phyloP scores from a whole-genome alignment of 2,329 filamentous ascomycete species.

The Hypomyces perniciosus region DNA sequence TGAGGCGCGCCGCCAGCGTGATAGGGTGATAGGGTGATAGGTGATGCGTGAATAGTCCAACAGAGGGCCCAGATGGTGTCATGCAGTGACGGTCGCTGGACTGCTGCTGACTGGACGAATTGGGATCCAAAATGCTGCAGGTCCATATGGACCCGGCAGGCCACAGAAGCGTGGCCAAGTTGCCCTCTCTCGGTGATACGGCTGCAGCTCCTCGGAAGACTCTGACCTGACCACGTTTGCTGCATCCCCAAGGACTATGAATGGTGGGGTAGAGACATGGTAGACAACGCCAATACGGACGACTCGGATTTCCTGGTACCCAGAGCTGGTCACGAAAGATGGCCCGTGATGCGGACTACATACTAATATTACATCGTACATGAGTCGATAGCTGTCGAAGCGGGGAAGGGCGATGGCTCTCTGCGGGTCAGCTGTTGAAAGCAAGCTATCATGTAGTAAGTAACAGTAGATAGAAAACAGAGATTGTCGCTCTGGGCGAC shows the following conservation, averaged over 20 bases:
- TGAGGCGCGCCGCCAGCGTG: conserved; percentile 9
- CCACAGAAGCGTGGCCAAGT: conserved; percentile 12
- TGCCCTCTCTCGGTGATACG: conserved; percentile 7
- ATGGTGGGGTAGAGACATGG: neutral
- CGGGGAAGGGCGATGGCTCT: neutral
- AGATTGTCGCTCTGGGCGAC: conserved; percentile 7
- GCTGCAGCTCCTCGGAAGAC: neutral
- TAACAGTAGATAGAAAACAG: neutral
- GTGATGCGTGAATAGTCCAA: conserved; percentile 8
- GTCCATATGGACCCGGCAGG: conserved; percentile 10
- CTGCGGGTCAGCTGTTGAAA: conserved; percentile 6
- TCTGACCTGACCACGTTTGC: neutral
- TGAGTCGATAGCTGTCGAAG: neutral
- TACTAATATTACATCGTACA: conserved; percentile 4
- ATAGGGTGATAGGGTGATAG: conserved; percentile 11
- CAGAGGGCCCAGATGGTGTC: conserved; percentile 21
- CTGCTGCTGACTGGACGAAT: conserved; percentile 8
- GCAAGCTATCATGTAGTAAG: neutral
- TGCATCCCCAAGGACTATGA: neutral
- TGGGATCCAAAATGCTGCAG: conserved; percentile 6
- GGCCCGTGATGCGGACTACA: conserved; percentile 10
- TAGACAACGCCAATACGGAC: neutral
- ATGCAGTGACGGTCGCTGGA: conserved; percentile 17
- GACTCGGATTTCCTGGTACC: conserved; percentile 3
- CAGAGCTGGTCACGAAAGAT: conserved; percentile 2